Percentiles rank a stretch among this genome's conserved stretches.
Conservation (phyloP, 2,329 filamentous ascomycete genomes). For the Aspergillus sp. region DNA sequence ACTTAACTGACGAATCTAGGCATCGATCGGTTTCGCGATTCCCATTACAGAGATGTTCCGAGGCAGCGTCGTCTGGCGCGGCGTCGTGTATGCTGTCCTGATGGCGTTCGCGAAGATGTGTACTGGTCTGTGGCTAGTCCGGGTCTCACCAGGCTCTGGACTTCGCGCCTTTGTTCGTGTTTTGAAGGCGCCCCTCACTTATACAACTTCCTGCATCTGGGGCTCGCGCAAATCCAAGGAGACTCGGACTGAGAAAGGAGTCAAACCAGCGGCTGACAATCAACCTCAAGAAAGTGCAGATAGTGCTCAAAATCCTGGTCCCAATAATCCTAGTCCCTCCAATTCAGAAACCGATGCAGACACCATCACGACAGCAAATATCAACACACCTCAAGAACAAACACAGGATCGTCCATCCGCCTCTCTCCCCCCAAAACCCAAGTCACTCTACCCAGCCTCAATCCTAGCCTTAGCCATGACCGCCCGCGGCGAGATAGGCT, state of each 20-base stretch:
- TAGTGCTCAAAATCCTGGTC: not conserved
- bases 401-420: not conserved
- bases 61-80: conserved; percentile 66
- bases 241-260: not conserved
- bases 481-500: conserved; percentile 76
- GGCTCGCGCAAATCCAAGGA: not conserved
- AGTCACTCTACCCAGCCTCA: conserved; percentile 65
- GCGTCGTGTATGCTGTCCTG: conserved; percentile 68
- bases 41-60: conserved; percentile 70
- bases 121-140: conserved; percentile 61
- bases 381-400: not conserved
- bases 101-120: conserved; percentile 66
- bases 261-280: not conserved
- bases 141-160: conserved; percentile 27
- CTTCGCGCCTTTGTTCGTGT: conserved; percentile 3
- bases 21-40: conserved; percentile 73
- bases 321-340: not conserved
- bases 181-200: conserved; percentile 6
- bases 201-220: conserved; percentile 9
- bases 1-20: conserved; percentile 19
- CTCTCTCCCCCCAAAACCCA: conserved; percentile 45
- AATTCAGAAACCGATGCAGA: not conserved
- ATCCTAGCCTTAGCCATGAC: conserved; percentile 72
- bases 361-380: not conserved
- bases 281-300: not conserved